Percentiles rank a stretch among this genome's conserved stretches.
phyloP scores from a whole-genome alignment of 306 rosid genomes.

The Prinsepia uniflora region DNA sequence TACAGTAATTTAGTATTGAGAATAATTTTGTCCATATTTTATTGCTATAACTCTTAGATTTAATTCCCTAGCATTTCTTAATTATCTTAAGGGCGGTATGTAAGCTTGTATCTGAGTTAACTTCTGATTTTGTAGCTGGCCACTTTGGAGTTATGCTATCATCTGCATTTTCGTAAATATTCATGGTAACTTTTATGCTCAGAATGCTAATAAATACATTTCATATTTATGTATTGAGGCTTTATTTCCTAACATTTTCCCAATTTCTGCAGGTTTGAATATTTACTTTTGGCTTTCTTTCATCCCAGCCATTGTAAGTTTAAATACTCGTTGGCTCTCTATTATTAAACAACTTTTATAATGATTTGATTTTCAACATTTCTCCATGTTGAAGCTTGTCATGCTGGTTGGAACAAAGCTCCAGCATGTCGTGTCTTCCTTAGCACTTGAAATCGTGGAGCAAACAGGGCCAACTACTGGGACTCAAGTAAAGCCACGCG shows the following conservation, averaged over 20 bases:
- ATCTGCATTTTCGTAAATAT: constrained; percentile 79
- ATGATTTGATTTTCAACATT: constrained; percentile 20
- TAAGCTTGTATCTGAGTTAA: constrained; percentile 17
- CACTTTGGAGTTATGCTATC: constrained; percentile 89
- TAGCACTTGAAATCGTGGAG: constrained; percentile 73
- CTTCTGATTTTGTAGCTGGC: constrained; percentile 61
- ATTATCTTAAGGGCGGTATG: background rate
- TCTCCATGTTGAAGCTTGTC: constrained; percentile 61
- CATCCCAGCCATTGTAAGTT: constrained; percentile 87
- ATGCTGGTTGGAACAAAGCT: constrained; percentile 95
- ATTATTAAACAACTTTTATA: too few relatives aligned
- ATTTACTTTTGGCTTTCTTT: constrained; percentile 97
- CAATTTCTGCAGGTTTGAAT: constrained; percentile 60
- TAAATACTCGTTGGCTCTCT: background rate
- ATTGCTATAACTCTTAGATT: background rate
- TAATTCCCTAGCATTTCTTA: background rate
- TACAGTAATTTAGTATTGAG: background rate
- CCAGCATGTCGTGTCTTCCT: constrained; percentile 88
- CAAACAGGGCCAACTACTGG: constrained; percentile 56
- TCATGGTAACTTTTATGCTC: constrained; percentile 54
- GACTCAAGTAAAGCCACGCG: constrained; percentile 82
- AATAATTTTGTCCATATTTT: background rate
- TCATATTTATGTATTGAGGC: background rate
- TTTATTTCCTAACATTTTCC: constrained; percentile 26
- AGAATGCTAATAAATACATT: background rate